phyloP scores from a whole-genome alignment of 2,329 filamentous ascomycete species.

The Bipolaris bicolor region DNA sequence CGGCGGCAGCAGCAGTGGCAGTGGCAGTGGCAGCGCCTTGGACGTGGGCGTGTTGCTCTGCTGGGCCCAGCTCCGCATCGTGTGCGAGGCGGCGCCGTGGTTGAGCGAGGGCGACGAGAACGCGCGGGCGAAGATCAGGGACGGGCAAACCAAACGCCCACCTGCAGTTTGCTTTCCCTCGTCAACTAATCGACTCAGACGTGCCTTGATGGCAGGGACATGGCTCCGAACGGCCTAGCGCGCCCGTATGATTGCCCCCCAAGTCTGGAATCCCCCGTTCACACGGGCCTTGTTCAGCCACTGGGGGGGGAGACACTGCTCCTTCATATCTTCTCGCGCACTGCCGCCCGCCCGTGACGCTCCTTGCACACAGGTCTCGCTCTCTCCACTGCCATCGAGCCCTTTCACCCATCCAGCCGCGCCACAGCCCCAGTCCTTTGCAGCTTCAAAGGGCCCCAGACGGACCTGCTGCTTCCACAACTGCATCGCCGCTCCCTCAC shows the following conservation, averaged over 20 bases:
- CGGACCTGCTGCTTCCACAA: slow-evolving; percentile 3
- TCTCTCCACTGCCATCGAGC: slow-evolving; percentile 9
- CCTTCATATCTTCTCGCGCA: slow-evolving; percentile 18
- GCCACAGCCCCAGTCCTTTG: not conserved
- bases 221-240: slow-evolving; percentile 20
- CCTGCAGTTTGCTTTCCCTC: slow-evolving; percentile 1
- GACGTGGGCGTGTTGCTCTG: too few relatives aligned
- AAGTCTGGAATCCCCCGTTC: slow-evolving; percentile 21
- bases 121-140: slow-evolving; percentile 7
- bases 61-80: not conserved
- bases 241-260: slow-evolving; percentile 10
- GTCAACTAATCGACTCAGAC: slow-evolving; percentile 8
- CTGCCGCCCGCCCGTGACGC: slow-evolving; percentile 13
- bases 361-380: slow-evolving; percentile 8
- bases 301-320: slow-evolving; percentile 17
- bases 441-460: slow-evolving; percentile 2
- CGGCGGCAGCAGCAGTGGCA: too few relatives aligned
- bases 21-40: not conserved
- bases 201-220: slow-evolving; percentile 9
- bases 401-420: slow-evolving; percentile 8
- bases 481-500: not conserved
- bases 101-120: slow-evolving; percentile 5
- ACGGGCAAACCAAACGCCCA: slow-evolving; percentile 2
- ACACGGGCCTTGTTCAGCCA: slow-evolving; percentile 29
- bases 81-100: not conserved